Conservation (phyloP, 2,329 filamentous ascomycete genomes). For the Aspergillus intermedius region DNA sequence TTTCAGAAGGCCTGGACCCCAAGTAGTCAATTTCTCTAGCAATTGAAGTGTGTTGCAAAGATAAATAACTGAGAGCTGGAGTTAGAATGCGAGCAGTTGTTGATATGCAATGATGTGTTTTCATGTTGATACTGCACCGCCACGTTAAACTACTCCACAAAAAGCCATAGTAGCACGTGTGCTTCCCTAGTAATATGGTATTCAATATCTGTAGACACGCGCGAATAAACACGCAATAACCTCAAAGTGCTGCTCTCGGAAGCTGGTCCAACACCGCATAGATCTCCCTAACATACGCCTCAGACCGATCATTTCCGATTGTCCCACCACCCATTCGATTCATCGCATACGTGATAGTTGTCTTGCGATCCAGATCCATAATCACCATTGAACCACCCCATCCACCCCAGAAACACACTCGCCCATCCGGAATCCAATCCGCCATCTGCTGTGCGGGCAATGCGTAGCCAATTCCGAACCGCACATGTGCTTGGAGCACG, state of each 20-base stretch:
- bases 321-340: slow-evolving; percentile 36
- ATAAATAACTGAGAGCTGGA: no score
- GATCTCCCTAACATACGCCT: slow-evolving; percentile 26
- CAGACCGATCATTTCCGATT: slow-evolving; percentile 22
- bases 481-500: slow-evolving; percentile 27
- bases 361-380: slow-evolving; percentile 37
- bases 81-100: no score
- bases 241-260: neutral
- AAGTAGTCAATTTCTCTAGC: no score
- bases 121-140: neutral
- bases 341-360: slow-evolving; percentile 44
- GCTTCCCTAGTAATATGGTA: neutral
- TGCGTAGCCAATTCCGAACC: slow-evolving; percentile 41
- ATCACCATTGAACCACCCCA: slow-evolving; percentile 42
- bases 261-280: slow-evolving; percentile 16
- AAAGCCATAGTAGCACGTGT: no score
- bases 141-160: neutral
- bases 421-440: slow-evolving; percentile 25
- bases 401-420: slow-evolving; percentile 39
- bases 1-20: no score
- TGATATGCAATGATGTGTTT: neutral
- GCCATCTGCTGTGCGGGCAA: slow-evolving; percentile 24
- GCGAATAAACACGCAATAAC: neutral
- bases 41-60: no score
- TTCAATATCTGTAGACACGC: neutral